phyloP scores from a whole-genome alignment of 2,329 filamentous ascomycete species.

The Fonsecaea pedrosoi region DNA sequence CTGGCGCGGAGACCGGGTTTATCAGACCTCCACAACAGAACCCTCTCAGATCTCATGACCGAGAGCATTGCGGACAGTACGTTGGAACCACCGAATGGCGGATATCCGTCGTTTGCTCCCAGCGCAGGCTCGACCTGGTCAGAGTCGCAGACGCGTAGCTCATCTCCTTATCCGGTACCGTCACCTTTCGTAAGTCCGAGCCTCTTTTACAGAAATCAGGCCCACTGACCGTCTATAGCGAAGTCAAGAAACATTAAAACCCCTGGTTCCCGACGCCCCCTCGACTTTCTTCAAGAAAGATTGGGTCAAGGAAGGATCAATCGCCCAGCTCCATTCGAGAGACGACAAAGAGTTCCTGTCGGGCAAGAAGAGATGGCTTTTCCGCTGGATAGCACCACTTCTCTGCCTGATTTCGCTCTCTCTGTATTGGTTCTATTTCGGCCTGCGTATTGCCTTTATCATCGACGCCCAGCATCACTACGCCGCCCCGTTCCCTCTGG shows the following conservation, averaged over 20 bases:
- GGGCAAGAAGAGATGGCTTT: slow-evolving; percentile 48
- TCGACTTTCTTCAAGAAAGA: slow-evolving; percentile 45
- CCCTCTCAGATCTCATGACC: slow-evolving; percentile 31
- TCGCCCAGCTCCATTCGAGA: slow-evolving; percentile 46
- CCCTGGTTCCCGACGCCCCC: slow-evolving; percentile 44
- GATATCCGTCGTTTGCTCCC: slow-evolving; percentile 33
- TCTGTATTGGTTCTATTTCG: slow-evolving; percentile 57
- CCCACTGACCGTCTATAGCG: slow-evolving; percentile 41
- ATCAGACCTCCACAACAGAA: slow-evolving; percentile 31
- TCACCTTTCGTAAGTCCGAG: slow-evolving; percentile 44
- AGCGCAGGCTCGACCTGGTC: slow-evolving; percentile 32
- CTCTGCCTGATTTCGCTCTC: slow-evolving; percentile 47
- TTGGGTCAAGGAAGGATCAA: slow-evolving; percentile 48
- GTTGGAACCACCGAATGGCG: slow-evolving; percentile 21
- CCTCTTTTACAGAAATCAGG: slow-evolving; percentile 12
- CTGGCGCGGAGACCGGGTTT: slow-evolving; percentile 19
- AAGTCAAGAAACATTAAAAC: slow-evolving; percentile 46
- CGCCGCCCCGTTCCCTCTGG: slow-evolving; percentile 54
- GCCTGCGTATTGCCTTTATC: slow-evolving; percentile 60
- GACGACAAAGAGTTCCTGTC: slow-evolving; percentile 49
- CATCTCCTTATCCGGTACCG: slow-evolving; percentile 42
- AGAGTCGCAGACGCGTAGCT: slow-evolving; percentile 36
- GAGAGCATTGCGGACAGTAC: slow-evolving; percentile 30
- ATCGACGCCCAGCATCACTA: slow-evolving; percentile 57
- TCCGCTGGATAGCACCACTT: slow-evolving; percentile 45